Evolutionary conservation across 1,284 basidiomycete genomes (phyloP).

Genomic region (Pseudozyma thailandica): DNA sequence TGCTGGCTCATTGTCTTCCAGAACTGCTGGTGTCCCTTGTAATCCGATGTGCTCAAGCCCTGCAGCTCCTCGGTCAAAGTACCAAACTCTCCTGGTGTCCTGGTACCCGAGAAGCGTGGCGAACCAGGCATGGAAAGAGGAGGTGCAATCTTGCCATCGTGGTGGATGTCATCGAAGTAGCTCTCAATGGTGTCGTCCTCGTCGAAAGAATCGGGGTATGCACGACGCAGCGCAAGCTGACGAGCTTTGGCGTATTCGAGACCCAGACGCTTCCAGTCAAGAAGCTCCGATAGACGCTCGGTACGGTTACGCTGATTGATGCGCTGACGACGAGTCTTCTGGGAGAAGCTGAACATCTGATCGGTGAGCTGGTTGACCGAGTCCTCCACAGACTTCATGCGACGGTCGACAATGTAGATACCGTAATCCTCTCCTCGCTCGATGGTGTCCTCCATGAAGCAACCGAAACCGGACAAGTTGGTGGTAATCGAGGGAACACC

Average conservation of each 20-base stretch:
- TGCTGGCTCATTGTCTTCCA: slow-evolving; percentile 61
- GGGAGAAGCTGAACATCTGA: slow-evolving; percentile 73
- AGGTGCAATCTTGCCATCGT: slow-evolving; percentile 73
- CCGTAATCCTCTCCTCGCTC: slow-evolving; percentile 75
- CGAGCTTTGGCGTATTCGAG: slow-evolving; percentile 96
- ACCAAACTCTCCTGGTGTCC: slow-evolving; percentile 63
- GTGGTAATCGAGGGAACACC: slow-evolving; percentile 97
- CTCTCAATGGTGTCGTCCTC: slow-evolving; percentile 74
- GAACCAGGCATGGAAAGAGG: slow-evolving; percentile 86
- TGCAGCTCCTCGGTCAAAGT: slow-evolving; percentile 63
- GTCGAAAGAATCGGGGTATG: slow-evolving; percentile 90
- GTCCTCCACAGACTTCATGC: slow-evolving; percentile 88
- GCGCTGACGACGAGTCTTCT: slow-evolving; percentile 91
- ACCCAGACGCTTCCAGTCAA: slow-evolving; percentile 98
- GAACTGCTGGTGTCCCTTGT: slow-evolving; percentile 56
- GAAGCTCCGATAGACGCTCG: slow-evolving; percentile 78
- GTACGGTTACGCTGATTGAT: slow-evolving; percentile 99
- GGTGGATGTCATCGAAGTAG: slow-evolving; percentile 73
- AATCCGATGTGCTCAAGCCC: slow-evolving; percentile 61
- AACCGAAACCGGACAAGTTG: slow-evolving; percentile 95
- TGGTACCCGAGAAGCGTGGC: slow-evolving; percentile 72
- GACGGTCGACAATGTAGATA: slow-evolving; percentile 90
- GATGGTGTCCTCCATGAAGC: slow-evolving; percentile 99
- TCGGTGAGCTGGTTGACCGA: slow-evolving; percentile 77
- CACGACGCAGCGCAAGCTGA: slow-evolving; percentile 88